phyloP scores from a whole-genome alignment of 257 asterid species.

The Mentha longifolia region DNA sequence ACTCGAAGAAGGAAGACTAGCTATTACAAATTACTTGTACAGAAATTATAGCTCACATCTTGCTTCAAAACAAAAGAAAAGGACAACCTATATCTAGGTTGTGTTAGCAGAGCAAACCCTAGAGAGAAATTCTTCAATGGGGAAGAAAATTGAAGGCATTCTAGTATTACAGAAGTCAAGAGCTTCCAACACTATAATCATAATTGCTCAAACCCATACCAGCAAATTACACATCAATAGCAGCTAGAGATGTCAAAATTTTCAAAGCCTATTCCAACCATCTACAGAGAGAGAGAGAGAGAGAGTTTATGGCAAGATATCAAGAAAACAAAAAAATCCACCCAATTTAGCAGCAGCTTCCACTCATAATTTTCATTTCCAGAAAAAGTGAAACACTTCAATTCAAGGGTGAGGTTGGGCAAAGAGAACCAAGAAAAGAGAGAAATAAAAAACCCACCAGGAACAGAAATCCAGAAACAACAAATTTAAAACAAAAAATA shows the following conservation, averaged over 20 bases:
- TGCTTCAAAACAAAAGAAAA: no score
- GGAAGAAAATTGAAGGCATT: neutral
- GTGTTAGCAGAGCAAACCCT: neutral
- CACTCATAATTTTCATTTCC: neutral
- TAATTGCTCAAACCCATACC: constrained; percentile 29
- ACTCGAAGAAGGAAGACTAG: neutral
- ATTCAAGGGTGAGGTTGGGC: constrained; percentile 7
- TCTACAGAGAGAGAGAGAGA: neutral
- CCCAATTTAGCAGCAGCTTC: constrained; percentile 23
- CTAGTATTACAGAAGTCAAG: constrained; percentile 13
- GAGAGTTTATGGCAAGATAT: constrained; percentile 18
- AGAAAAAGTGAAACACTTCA: neutral
- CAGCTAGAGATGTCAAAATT: constrained; percentile 24
- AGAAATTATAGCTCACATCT: neutral
- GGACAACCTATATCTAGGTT: neutral
- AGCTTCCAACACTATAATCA: constrained; percentile 3
- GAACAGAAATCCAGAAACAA: constrained; percentile 22
- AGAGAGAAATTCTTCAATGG: neutral
- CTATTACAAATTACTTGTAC: neutral
- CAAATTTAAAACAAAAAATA: neutral
- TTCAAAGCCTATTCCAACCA: neutral
- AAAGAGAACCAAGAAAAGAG: constrained; percentile 24
- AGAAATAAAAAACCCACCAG: neutral
- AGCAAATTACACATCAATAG: constrained; percentile 23
- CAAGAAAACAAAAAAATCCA: constrained; percentile 11